These are phyloP conservation scores for Rhodotorula taiwanensis DNA, from an alignment of 768 basidiomycete species.

Conservation along the genomic window DNA sequence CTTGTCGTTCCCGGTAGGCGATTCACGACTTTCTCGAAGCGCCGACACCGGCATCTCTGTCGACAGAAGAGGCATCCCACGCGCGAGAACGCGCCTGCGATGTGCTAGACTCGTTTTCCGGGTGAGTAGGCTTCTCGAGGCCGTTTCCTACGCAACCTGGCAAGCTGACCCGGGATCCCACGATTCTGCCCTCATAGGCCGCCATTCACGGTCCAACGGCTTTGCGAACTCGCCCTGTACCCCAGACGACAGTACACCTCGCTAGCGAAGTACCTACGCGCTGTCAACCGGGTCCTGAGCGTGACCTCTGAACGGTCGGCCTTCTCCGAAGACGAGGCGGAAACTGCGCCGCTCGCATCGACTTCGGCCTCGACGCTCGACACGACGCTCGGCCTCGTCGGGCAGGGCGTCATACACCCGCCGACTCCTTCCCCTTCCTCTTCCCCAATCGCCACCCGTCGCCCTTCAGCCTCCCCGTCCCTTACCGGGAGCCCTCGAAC, in stretches of 20 bases:
- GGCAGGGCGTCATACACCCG: conserved; percentile 12
- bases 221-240: conserved; percentile 69
- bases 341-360: conserved; percentile 20
- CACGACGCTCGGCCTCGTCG: conserved; percentile 16
- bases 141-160: not conserved
- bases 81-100: conserved; percentile 25
- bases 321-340: conserved; percentile 30
- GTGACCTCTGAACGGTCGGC: conserved; percentile 61
- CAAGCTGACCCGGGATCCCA: not conserved
- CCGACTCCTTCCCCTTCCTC: conserved; percentile 14
- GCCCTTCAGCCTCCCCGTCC: not conserved
- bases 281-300: conserved; percentile 70
- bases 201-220: conserved; percentile 83
- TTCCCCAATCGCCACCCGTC: not conserved
- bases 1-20: conserved; percentile 6
- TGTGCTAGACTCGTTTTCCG: conserved; percentile 30
- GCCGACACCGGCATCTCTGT: conserved; percentile 57
- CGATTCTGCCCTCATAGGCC: conserved; percentile 41
- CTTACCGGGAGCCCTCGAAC: not conserved
- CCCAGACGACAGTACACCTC: conserved; percentile 67
- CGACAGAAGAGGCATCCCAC: conserved; percentile 44
- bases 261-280: conserved; percentile 80
- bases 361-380: conserved; percentile 29
- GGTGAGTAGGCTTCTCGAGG: conserved; percentile 7
- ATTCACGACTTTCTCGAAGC: conserved; percentile 43